Percentiles rank a stretch among this genome's conserved stretches.
These are phyloP conservation scores for Kodamaea alishanica DNA, from an alignment of 1,139 yeast genomes.

Conservation along the genomic window DNA sequence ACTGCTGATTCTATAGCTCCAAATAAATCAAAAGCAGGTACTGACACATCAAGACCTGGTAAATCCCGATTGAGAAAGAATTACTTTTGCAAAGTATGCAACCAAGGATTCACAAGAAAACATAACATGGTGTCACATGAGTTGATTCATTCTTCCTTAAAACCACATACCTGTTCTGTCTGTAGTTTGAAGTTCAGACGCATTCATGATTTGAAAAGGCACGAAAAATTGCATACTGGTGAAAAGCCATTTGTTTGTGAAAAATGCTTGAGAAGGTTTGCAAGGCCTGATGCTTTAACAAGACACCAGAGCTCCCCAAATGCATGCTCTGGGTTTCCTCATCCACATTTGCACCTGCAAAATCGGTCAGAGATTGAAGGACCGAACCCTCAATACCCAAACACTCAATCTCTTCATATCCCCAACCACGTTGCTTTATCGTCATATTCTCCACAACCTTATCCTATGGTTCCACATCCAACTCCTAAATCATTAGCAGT, in stretches of 20 bases:
- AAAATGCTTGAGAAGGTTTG: conserved; percentile 63
- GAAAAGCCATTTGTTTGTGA: conserved; percentile 65
- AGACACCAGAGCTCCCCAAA: conserved; percentile 54
- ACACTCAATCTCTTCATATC: too few relatives aligned
- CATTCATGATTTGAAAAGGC: conserved; percentile 73
- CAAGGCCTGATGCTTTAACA: conserved; percentile 73
- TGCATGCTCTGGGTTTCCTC: conserved; percentile 28
- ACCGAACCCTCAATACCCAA: background rate
- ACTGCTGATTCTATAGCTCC: too few relatives aligned
- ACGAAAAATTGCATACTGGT: conserved; percentile 72
- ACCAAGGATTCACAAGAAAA: conserved; percentile 61
- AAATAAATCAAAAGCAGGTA: background rate
- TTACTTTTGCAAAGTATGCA: conserved; percentile 56
- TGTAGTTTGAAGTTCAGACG: conserved; percentile 67
- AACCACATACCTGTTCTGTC: conserved; percentile 64
- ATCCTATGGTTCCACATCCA: too few relatives aligned
- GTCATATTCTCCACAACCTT: too few relatives aligned
- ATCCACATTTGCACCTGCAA: conserved; percentile 7
- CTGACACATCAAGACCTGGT: background rate
- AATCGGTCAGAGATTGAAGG: background rate
- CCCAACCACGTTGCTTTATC: too few relatives aligned
- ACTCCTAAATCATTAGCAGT: too few relatives aligned
- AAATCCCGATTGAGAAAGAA: conserved; percentile 13
- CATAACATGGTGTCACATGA: conserved; percentile 75
- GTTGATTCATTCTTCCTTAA: conserved; percentile 62